phyloP scores from a whole-genome alignment of 768 basidiomycete genomes.

The Tylopilus cervinicoccineus region DNA sequence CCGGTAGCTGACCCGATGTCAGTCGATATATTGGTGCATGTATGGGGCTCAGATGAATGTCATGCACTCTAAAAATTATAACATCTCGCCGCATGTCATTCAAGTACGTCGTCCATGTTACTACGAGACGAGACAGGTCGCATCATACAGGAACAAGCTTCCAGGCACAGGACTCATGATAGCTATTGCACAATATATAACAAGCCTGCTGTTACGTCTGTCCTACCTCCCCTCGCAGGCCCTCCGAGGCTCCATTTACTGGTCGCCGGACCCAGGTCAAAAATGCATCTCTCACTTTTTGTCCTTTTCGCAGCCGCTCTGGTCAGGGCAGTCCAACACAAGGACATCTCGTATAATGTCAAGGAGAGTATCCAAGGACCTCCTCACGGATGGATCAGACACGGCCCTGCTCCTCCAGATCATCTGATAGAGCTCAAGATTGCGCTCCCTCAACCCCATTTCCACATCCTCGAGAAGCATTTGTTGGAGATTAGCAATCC shows the following conservation, averaged over 20 bases:
- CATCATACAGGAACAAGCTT: no score
- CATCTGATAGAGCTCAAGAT: slow-evolving; percentile 54
- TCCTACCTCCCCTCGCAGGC: not conserved
- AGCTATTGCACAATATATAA: no score
- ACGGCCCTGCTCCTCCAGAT: slow-evolving; percentile 40
- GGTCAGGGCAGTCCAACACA: slow-evolving; percentile 7
- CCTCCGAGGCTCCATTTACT: not conserved
- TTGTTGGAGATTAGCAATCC: slow-evolving; percentile 60
- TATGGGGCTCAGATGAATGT: no score
- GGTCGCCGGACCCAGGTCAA: not conserved
- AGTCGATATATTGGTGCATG: no score
- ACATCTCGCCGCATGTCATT: no score
- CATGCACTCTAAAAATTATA: no score
- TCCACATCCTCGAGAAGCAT: slow-evolving; percentile 45
- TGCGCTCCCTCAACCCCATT: slow-evolving; percentile 52
- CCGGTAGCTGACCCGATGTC: no score
- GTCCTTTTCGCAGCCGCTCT: slow-evolving; percentile 12
- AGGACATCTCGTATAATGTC: slow-evolving; percentile 29
- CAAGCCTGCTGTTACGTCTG: not conserved
- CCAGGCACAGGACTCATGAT: no score
- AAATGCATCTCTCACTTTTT: slow-evolving; percentile 12
- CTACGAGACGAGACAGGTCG: no score
- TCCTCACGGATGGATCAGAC: slow-evolving; percentile 48
- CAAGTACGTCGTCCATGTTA: no score
- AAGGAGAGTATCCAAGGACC: slow-evolving; percentile 44